Percentiles rank a stretch among this genome's conserved stretches.
phyloP scores from a whole-genome alignment of 352 stramenopile species.

The Pythium phragmiticola region DNA sequence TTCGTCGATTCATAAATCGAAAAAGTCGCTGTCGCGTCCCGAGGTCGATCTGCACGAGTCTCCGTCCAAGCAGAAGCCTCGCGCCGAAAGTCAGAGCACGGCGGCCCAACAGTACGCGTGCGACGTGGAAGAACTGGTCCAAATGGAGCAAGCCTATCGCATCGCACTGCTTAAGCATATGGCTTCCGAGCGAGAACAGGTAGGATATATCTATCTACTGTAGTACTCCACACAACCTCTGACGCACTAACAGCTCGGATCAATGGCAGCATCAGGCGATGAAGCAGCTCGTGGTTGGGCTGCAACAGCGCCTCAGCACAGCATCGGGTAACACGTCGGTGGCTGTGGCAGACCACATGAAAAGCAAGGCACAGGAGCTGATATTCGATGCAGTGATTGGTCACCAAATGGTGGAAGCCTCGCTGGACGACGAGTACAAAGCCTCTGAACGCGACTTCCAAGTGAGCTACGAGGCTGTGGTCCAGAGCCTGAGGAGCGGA shows the following conservation, averaged over 20 bases:
- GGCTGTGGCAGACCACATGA: constrained; percentile 20
- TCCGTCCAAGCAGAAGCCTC: not conserved
- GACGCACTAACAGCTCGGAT: no score
- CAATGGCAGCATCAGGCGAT: constrained; percentile 40
- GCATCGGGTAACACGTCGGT: constrained; percentile 19
- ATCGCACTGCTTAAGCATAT: constrained; percentile 56
- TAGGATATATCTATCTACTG: not conserved
- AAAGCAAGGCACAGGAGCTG: constrained; percentile 36
- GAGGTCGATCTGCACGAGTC: constrained; percentile 11
- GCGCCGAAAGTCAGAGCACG: not conserved
- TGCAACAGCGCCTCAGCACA: constrained; percentile 19
- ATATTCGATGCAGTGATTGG: constrained; percentile 75
- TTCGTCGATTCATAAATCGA: constrained; percentile 22
- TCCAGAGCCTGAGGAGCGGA: constrained; percentile 26
- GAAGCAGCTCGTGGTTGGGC: constrained; percentile 41
- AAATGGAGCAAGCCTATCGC: constrained; percentile 46
- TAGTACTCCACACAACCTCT: no score
- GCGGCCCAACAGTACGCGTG: constrained; percentile 25
- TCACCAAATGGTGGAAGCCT: constrained; percentile 58
- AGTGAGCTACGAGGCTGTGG: constrained; percentile 29
- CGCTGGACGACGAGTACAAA: constrained; percentile 52
- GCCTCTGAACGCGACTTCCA: constrained; percentile 42
- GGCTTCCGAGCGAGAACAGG: constrained; percentile 48
- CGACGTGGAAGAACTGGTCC: constrained; percentile 54
- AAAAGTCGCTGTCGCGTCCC: constrained; percentile 16